phyloP scores from a whole-genome alignment of 352 stramenopile genomes.

The Globisporangium acanthophoron region DNA sequence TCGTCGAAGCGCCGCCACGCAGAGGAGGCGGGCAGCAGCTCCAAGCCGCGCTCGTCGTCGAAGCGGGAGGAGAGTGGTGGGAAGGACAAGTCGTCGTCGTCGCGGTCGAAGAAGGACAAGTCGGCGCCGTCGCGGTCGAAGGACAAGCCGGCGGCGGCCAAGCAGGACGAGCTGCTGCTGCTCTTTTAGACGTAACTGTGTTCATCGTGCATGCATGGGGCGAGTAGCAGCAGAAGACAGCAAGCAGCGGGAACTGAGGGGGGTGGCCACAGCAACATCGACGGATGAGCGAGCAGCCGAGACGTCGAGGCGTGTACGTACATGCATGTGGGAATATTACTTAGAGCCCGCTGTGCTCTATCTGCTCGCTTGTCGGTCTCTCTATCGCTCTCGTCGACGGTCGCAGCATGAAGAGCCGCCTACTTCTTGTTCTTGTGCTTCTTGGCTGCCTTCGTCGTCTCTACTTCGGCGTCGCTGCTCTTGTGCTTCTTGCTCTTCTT shows the following conservation, averaged over 20 bases:
- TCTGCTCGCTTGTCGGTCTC: not conserved
- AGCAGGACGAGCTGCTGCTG: slow-evolving; percentile 57
- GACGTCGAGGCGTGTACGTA: not conserved
- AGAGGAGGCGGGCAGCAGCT: no score
- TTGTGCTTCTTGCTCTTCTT: slow-evolving; percentile 58
- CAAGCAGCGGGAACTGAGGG: no score
- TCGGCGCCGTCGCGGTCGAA: slow-evolving; percentile 23
- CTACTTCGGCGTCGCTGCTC: slow-evolving; percentile 14
- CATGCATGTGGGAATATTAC: no score
- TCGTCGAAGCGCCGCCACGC: not conserved
- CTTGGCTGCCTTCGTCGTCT: slow-evolving; percentile 20
- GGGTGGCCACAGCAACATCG: no score
- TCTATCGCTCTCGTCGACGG: slow-evolving; percentile 4
- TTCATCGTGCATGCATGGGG: not conserved
- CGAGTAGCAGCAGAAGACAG: not conserved
- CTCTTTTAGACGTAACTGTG: slow-evolving; percentile 59
- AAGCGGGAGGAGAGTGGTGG: slow-evolving; percentile 3
- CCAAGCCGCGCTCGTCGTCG: slow-evolving; percentile 1
- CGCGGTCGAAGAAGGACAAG: slow-evolving; percentile 41
- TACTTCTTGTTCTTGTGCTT: slow-evolving; percentile 7
- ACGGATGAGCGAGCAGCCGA: not conserved
- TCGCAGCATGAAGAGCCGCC: not conserved
- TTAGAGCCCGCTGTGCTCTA: no score
- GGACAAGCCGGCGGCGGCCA: slow-evolving; percentile 21
- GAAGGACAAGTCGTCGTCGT: slow-evolving; percentile 25